phyloP scores from a whole-genome alignment of 192 early-diverging fungal genomes.

The Coemansia sp. region DNA sequence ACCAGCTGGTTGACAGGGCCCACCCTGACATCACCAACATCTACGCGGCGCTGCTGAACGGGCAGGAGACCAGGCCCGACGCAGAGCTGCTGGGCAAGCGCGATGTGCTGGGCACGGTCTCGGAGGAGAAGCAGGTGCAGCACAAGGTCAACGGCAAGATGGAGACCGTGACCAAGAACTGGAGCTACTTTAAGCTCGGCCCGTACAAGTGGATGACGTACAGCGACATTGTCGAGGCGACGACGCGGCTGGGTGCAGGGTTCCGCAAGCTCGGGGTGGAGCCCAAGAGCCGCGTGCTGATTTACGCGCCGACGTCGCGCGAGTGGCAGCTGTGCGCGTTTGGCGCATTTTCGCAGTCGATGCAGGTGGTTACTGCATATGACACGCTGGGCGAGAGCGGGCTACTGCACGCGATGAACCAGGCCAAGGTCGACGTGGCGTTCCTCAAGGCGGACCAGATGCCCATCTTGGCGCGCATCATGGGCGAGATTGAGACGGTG shows the following conservation, averaged over 20 bases:
- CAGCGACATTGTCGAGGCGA: conserved; percentile 58
- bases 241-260: conserved; percentile 67
- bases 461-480: conserved; percentile 37
- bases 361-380: conserved; percentile 82
- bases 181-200: conserved; percentile 63
- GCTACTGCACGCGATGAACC: conserved; percentile 79
- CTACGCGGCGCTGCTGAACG: conserved; percentile 68
- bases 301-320: conserved; percentile 67
- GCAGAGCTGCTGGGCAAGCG: conserved; percentile 71
- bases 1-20: conserved; percentile 25
- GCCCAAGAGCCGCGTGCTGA: conserved; percentile 60
- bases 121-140: conserved; percentile 43
- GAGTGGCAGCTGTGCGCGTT: conserved; percentile 49
- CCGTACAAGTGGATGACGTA: conserved; percentile 81
- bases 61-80: conserved; percentile 53
- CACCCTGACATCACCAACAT: conserved; percentile 59
- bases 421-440: conserved; percentile 67
- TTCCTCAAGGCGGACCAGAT: conserved; percentile 60
- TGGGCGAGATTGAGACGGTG: conserved; percentile 4
- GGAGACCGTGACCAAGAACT: conserved; percentile 58
- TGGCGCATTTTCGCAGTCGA: conserved; percentile 60
- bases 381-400: conserved; percentile 84
- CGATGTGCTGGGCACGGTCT: conserved; percentile 57
- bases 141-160: conserved; percentile 47
- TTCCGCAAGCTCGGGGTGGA: conserved; percentile 75